Evolutionary conservation across 495 filamentous ascomycete species (phyloP).

Genomic region (Peziza echinospora): DNA sequence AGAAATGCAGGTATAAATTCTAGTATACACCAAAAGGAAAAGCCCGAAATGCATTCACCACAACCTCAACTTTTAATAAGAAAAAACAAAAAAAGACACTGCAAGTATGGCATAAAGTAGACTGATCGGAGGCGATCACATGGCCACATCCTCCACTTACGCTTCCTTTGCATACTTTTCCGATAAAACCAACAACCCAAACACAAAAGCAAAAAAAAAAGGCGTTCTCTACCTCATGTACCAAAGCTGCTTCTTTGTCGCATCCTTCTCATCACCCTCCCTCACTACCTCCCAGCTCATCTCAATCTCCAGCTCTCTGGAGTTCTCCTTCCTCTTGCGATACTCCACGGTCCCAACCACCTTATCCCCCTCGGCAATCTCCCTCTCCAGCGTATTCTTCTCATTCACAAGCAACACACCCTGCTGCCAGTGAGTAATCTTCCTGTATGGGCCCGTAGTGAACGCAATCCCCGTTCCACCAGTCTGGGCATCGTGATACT

Average conservation of each 20-base stretch:
- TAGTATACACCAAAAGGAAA: too few relatives aligned
- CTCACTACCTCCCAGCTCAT: conserved; percentile 13
- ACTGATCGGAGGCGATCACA: too few relatives aligned
- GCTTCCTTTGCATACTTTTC: too few relatives aligned
- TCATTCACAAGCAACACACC: conserved; percentile 22
- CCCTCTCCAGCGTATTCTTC: conserved; percentile 6
- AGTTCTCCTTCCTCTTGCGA: conserved; percentile 14
- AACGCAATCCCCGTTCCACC: conserved; percentile 20
- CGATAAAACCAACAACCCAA: too few relatives aligned
- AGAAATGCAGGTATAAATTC: too few relatives aligned
- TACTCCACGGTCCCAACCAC: conserved; percentile 21
- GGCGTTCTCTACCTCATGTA: conserved; percentile 14
- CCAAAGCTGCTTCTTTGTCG: conserved; percentile 16
- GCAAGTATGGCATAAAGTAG: too few relatives aligned
- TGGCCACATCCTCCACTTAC: too few relatives aligned
- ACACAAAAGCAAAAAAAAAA: too few relatives aligned
- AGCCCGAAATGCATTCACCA: too few relatives aligned
- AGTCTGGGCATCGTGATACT: conserved; percentile 5
- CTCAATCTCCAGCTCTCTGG: conserved; percentile 19
- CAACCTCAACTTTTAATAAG: too few relatives aligned
- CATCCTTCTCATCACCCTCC: conserved; percentile 1
- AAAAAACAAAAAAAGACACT: too few relatives aligned
- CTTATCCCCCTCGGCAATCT: conserved; percentile 13
- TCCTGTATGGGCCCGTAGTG: conserved; percentile 23
- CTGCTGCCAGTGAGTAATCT: conserved; percentile 24